Evolutionary conservation across 2,329 filamentous ascomycete species (phyloP), one percentile per base, ranked within the genome.

Genomic region (Simplicillium sp.): DNA sequence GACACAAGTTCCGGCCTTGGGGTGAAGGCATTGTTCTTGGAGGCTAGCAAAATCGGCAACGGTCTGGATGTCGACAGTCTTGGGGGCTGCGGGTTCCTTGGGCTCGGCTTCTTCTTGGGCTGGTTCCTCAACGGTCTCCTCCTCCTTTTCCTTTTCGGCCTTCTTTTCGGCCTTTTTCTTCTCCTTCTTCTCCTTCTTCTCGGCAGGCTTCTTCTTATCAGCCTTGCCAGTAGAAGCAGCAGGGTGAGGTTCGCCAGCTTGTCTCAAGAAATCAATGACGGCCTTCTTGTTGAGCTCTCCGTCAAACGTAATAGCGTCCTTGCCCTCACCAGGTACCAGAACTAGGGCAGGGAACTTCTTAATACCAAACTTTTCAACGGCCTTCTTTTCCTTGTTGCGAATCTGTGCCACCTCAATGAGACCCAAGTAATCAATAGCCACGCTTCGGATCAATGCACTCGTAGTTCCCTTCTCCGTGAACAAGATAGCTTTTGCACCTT

Each of bases 391-490:
- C 62, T 89, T 94, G 65, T 83, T 72, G 43, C 88, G 79, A 41
- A 95, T 75, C 62, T 97, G 90, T 8, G 80, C 90, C 29, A 98
- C 71, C 3, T 75, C 72, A 47, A 97, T 78, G 42, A 78, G 77
- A 29, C 82, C 88, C 18, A 92, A 71, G 61, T 90, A 98, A 57
- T 97, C 92, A 52, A 96, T 87, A 7, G 92, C 89, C 40, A 97
- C 62, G 45, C 87, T 82, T 60, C 84, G 85, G 48, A 96, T 66
- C 17, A 95, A 70, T 11, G 88, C 78, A 57, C 86, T 90, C 1
- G 86, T 90, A 6, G 84, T 82, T 16, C 88, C 87, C 68, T 97
- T 98, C 42, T 95, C 86, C 3, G 86, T 94, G 63, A 98, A 97
- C 3, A 98, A 68, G 29, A 98, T 79, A 0, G 85, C 89, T 68